phyloP scores from a whole-genome alignment of 164 flowering plant genomes.

The Cinnamomum micranthum region DNA sequence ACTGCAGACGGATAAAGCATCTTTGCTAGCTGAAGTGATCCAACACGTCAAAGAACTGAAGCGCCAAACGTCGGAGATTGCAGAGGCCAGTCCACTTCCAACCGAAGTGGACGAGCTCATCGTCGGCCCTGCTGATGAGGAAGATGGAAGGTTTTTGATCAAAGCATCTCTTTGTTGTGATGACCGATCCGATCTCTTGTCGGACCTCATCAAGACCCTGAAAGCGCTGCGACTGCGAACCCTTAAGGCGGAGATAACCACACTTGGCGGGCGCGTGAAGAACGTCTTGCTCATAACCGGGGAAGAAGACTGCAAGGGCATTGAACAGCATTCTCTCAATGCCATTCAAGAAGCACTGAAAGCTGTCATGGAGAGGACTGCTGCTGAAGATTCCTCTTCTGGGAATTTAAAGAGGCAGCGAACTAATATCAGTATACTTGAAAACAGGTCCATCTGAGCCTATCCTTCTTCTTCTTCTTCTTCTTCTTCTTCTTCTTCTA shows the following conservation, averaged over 20 bases:
- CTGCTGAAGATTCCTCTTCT: conserved; percentile 55
- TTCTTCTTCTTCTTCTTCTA: background rate
- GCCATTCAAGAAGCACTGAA: conserved; percentile 73
- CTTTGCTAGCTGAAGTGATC: conserved; percentile 92
- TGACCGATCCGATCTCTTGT: conserved; percentile 79
- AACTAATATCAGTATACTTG: conserved; percentile 38
- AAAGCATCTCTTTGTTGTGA: conserved; percentile 93
- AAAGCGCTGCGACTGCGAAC: conserved; percentile 71
- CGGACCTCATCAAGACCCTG: conserved; percentile 81
- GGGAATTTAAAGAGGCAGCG: conserved; percentile 74
- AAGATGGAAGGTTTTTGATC: conserved; percentile 61
- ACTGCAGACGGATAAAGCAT: conserved; percentile 92
- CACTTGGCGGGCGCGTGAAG: conserved; percentile 83
- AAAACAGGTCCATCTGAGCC: conserved; percentile 46
- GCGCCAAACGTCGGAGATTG: conserved; percentile 77
- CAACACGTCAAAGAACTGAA: conserved; percentile 92
- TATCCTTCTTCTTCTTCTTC: background rate
- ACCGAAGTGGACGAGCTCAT: conserved; percentile 80
- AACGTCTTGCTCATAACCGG: conserved; percentile 70
- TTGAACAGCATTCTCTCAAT: conserved; percentile 37
- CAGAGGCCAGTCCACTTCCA: conserved; percentile 73
- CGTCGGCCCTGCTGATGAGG: conserved; percentile 59
- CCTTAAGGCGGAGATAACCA: conserved; percentile 87
- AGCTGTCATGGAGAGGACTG: conserved; percentile 68
- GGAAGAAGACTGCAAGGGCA: conserved; percentile 38